phyloP scores from a whole-genome alignment of 2,329 filamentous ascomycete species.

The Kalmusia sp. region DNA sequence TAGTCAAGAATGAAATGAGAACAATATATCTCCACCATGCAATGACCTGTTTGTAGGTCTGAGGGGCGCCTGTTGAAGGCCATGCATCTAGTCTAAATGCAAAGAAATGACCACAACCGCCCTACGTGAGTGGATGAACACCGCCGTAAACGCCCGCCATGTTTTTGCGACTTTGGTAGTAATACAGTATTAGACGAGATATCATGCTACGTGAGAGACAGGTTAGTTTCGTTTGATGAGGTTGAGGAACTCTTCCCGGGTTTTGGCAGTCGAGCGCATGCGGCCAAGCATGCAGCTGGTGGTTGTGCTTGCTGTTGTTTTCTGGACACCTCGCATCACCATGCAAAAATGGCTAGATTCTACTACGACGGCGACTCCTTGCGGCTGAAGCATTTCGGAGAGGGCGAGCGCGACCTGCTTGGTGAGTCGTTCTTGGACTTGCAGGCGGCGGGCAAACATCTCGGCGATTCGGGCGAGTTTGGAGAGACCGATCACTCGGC shows the following conservation, averaged over 20 bases:
- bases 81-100: conserved; percentile 28
- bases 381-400: conserved; percentile 89
- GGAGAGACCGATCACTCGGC: conserved; percentile 91
- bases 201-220: conserved; percentile 2
- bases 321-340: conserved; percentile 98
- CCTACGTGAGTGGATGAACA: conserved; percentile 41
- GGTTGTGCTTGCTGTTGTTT: conserved; percentile 84
- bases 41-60: conserved; percentile 3
- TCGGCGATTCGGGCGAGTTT: conserved; percentile 96
- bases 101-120: conserved; percentile 24
- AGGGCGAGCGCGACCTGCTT: conserved; percentile 95
- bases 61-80: conserved; percentile 40
- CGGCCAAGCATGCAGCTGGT: conserved; percentile 98
- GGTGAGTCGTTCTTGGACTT: conserved; percentile 95
- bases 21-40: not conserved
- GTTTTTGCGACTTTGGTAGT: conserved; percentile 2
- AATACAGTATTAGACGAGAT: conserved; percentile 1
- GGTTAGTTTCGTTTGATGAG: conserved; percentile 56
- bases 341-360: conserved; percentile 97
- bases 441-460: conserved; percentile 91
- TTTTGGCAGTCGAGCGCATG: conserved; percentile 91
- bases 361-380: conserved; percentile 96
- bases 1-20: not conserved
- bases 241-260: conserved; percentile 92
- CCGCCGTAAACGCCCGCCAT: conserved; percentile 22